Evolutionary conservation across 768 basidiomycete species (phyloP).

Genomic region (Tylopilus plumbeoviolaceoides): DNA sequence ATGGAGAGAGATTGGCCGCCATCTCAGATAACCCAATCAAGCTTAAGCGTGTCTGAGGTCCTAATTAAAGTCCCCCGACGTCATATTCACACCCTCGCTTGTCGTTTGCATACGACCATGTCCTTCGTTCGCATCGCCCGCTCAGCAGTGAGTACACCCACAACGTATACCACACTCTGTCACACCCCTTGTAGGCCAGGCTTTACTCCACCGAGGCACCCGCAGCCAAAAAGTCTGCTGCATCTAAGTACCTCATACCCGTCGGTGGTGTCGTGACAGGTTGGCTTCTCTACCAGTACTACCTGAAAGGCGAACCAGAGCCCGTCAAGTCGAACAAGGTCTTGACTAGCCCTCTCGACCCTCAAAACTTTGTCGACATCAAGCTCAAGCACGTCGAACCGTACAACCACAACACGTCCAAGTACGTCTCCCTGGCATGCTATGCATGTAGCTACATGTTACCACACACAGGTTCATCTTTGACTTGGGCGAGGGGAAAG

Average conservation of each 20-base stretch:
- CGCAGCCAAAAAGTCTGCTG: conserved; percentile 45
- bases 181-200: conserved; percentile 32
- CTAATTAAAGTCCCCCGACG: not conserved
- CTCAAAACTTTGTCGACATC: conserved; percentile 74
- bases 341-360: conserved; percentile 68
- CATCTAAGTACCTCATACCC: conserved; percentile 42
- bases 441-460: not conserved
- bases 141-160: conserved; percentile 39
- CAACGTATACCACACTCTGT: not conserved
- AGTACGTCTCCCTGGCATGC: conserved; percentile 39
- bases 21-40: conserved; percentile 16
- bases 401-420: conserved; percentile 94
- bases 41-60: conserved; percentile 23
- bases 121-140: conserved; percentile 43
- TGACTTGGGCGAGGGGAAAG: conserved; percentile 72
- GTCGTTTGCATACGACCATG: conserved; percentile 33
- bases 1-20: conserved; percentile 12
- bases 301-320: conserved; percentile 28
- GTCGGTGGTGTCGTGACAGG: conserved; percentile 37
- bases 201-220: conserved; percentile 45
- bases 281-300: conserved; percentile 50
- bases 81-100: not conserved
- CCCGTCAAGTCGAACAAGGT: conserved; percentile 33
- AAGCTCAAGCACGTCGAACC: conserved; percentile 75
- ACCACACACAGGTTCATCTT: conserved; percentile 60